phyloP scores from a whole-genome alignment of 1,139 yeast genomes.

The Cylindricascospora bacillispora region DNA sequence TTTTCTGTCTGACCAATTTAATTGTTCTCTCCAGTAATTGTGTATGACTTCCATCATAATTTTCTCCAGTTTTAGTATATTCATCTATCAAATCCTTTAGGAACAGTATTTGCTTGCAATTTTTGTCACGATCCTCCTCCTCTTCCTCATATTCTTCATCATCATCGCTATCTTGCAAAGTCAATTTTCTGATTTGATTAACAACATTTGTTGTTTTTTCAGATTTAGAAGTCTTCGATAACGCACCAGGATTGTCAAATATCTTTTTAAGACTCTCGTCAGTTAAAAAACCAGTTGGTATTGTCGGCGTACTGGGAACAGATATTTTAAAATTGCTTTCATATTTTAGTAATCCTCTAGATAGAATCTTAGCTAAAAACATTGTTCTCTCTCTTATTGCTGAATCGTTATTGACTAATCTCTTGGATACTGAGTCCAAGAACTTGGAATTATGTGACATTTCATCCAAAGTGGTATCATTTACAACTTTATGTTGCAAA shows the following conservation, averaged over 20 bases:
- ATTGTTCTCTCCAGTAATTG: slow-evolving; percentile 22
- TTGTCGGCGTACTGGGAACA: slow-evolving; percentile 14
- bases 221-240: background rate
- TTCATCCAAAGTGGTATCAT: slow-evolving; percentile 6
- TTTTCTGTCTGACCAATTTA: slow-evolving; percentile 27
- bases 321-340: slow-evolving; percentile 21
- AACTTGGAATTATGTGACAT: slow-evolving; percentile 20
- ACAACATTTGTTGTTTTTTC: background rate
- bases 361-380: slow-evolving; percentile 27
- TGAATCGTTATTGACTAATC: slow-evolving; percentile 21
- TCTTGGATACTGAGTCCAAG: slow-evolving; percentile 25
- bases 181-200: slow-evolving; percentile 4
- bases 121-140: slow-evolving; percentile 11
- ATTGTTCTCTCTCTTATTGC: slow-evolving; percentile 27
- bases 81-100: slow-evolving; percentile 26
- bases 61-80: slow-evolving; percentile 12
- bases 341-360: slow-evolving; percentile 23
- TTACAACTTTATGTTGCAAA: slow-evolving; percentile 7
- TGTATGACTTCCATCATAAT: slow-evolving; percentile 6
- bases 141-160: too few relatives aligned
- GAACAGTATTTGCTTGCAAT: slow-evolving; percentile 18
- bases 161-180: slow-evolving; percentile 13
- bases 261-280: slow-evolving; percentile 9
- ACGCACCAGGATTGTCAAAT: background rate
- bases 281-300: too few relatives aligned